Evolutionary conservation across 2,329 filamentous ascomycete genomes (phyloP).

Genomic region (Colletotrichum musae): DNA sequence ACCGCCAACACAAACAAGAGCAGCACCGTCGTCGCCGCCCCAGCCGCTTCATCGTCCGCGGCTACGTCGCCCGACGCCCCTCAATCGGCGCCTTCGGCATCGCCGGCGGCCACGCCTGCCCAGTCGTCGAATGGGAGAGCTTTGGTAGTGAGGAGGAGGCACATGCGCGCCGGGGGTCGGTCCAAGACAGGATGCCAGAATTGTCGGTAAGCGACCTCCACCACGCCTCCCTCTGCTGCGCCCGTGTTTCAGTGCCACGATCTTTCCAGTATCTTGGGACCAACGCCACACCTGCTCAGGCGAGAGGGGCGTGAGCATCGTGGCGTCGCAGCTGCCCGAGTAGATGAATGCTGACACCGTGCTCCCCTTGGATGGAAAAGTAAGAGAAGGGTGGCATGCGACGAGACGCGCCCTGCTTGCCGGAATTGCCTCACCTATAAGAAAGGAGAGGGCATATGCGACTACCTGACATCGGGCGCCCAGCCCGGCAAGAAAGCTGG

Average conservation of each 20-base stretch:
- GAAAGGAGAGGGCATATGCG: background rate
- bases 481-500: background rate
- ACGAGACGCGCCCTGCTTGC: background rate
- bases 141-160: conserved; percentile 1
- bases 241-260: too few relatives aligned
- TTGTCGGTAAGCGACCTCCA: conserved; percentile 20
- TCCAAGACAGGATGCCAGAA: conserved; percentile 12
- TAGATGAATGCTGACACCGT: background rate
- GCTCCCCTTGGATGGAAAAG: background rate
- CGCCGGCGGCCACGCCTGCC: too few relatives aligned
- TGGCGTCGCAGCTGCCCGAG: too few relatives aligned
- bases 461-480: background rate
- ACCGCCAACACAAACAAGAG: too few relatives aligned
- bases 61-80: too few relatives aligned
- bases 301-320: too few relatives aligned
- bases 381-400: background rate
- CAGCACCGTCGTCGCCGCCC: too few relatives aligned
- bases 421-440: background rate
- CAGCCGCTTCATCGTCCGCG: too few relatives aligned
- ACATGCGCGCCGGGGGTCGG: conserved; percentile 12
- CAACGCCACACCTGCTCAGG: too few relatives aligned
- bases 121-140: background rate
- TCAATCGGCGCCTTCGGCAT: too few relatives aligned
- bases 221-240: background rate
- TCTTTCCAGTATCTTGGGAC: too few relatives aligned